A percentile compares a stretch with the other conserved stretches of the same genome.
phyloP scores from a whole-genome alignment of 2,329 filamentous ascomycete species.

The Hypoxylon sp. region DNA sequence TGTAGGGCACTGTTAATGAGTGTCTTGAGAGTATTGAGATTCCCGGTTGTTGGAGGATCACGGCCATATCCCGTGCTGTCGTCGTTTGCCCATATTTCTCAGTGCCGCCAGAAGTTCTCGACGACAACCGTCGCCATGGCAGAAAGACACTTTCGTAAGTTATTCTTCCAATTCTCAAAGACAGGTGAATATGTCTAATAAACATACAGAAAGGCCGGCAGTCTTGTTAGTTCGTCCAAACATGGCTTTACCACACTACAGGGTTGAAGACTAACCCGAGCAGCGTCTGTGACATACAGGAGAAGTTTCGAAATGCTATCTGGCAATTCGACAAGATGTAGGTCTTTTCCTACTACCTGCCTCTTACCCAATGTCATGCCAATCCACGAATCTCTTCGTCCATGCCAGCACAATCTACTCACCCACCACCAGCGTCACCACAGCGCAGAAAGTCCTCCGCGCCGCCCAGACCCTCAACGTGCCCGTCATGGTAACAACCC shows the following conservation, averaged over 20 bases:
- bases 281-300: conserved; percentile 94
- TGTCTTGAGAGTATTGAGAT: conserved; percentile 15
- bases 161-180: not conserved
- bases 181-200: conserved; percentile 30
- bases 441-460: conserved; percentile 75
- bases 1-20: conserved; percentile 18
- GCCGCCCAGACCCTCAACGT: conserved; percentile 75
- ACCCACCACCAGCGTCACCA: conserved; percentile 66
- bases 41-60: conserved; percentile 15
- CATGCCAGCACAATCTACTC: not conserved
- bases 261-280: conserved; percentile 31
- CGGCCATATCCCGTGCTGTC: conserved; percentile 17
- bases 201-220: conserved; percentile 58
- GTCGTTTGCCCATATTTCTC: conserved; percentile 1
- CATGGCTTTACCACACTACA: not conserved
- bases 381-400: not conserved
- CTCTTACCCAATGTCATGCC: not conserved
- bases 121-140: conserved; percentile 39
- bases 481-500: conserved; percentile 87
- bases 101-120: conserved; percentile 29
- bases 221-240: conserved; percentile 60
- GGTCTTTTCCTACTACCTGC: conserved; percentile 39
- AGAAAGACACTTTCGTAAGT: conserved; percentile 45
- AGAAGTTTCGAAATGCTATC: conserved; percentile 88
- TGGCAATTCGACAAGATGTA: conserved; percentile 87